Base-by-base conservation (phyloP, 768 basidiomycete genomes). In the Kwoniella dendrophila region DNA sequence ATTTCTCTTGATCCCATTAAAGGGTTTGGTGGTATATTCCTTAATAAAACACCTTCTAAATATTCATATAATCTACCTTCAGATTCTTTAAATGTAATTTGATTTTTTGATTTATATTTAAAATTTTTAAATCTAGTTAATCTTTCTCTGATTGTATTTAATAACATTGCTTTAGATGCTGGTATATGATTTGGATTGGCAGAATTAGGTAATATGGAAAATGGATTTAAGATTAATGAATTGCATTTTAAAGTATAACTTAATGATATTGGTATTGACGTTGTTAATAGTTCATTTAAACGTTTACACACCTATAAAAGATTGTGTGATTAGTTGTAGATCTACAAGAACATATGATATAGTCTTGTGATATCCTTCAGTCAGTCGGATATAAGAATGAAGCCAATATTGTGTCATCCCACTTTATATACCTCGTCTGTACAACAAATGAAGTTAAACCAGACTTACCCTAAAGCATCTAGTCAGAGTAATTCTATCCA, bases 61-160 rank as follows among this genome's bases (percentile, higher is more conserved):
- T 75, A 78, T 51, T 78, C 77, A 61, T 78, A 78, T 40, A 78
- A 54, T 43, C 66, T 65, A 12, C 77, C 72, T 57, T 78, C 77
- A 11, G 60, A 45, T 36, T 74, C 72, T 24, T 69, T 59, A 26
- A 75, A 66, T 27, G 65, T 53, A 8, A 71, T 44, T 4, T 41
- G 52, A 20, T 53, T 59, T 1, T 40, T 58, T 3, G 44, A 45
- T n/a, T 60, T 62, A 1, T 72, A 68, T 14, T 59, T 43, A 22
- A 78, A 62, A 44, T 64, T 70, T 5, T 66, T 56, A 64, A 77
- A 77, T n/a, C 77, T 57, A 2, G 63, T 69, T 24, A 74, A 29
- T 12, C 74, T 59, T 33, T 74, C 74, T 47, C 73, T 64, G 0
- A 78, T 61, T 4, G 63, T 59, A 10, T 48, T 30, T 2, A 78